phyloP scores from a whole-genome alignment of 1,284 basidiomycete genomes.

The Cutaneotrichosporon mucoides region DNA sequence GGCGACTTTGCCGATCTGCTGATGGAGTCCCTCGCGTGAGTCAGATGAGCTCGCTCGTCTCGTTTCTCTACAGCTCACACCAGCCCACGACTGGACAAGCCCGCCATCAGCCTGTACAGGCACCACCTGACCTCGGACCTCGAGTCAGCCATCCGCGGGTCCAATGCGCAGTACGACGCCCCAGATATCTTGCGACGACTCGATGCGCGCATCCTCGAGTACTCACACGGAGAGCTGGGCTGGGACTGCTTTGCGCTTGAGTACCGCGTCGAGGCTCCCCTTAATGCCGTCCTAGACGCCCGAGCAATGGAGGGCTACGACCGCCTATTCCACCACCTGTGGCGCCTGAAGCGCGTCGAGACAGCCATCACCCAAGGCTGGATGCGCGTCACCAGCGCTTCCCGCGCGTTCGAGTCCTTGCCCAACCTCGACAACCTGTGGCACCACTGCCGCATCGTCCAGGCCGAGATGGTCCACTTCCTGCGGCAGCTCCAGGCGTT shows the following conservation, averaged over 20 bases:
- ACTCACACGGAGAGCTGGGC: slow-evolving; percentile 93
- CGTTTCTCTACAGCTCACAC: slow-evolving; percentile 2
- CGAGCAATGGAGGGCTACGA: slow-evolving; percentile 85
- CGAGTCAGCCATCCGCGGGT: slow-evolving; percentile 91
- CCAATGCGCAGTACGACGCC: slow-evolving; percentile 82
- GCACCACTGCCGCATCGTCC: slow-evolving; percentile 79
- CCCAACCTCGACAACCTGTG: slow-evolving; percentile 76
- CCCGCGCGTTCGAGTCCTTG: slow-evolving; percentile 68
- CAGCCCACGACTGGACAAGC: slow-evolving; percentile 77
- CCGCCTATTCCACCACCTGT: slow-evolving; percentile 88
- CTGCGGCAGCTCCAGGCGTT: slow-evolving; percentile 91
- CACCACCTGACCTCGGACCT: slow-evolving; percentile 96
- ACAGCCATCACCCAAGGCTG: slow-evolving; percentile 72
- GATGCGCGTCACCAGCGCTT: slow-evolving; percentile 75
- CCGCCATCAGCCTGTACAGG: slow-evolving; percentile 88
- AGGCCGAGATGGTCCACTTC: slow-evolving; percentile 97
- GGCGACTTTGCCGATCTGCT: slow-evolving; percentile 96
- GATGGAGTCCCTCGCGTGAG: slow-evolving; percentile 83
- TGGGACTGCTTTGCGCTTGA: slow-evolving; percentile 97
- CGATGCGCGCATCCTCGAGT: slow-evolving; percentile 94
- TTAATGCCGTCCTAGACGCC: slow-evolving; percentile 90
- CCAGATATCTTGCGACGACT: slow-evolving; percentile 84
- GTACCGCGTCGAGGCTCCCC: slow-evolving; percentile 94
- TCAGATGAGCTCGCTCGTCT: not conserved
- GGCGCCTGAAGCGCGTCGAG: slow-evolving; percentile 93